Evolutionary conservation across 2,329 filamentous ascomycete genomes (phyloP).

Genomic region (Epichloe hybrida): DNA sequence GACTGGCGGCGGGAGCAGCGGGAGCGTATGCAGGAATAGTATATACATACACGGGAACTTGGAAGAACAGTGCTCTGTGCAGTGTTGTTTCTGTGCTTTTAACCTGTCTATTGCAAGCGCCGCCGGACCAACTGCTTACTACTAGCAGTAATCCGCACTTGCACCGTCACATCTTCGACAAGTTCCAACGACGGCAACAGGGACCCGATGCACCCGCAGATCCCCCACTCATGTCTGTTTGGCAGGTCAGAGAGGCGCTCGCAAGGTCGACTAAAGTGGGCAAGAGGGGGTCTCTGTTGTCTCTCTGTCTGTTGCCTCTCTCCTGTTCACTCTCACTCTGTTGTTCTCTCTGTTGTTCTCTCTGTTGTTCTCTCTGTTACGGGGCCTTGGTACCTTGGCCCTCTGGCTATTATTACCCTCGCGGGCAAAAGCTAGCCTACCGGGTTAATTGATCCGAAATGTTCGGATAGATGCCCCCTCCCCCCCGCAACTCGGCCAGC

Average conservation of each 20-base stretch:
- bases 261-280: constrained; percentile 23
- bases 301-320: too few species aligned
- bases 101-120: background rate
- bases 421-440: background rate
- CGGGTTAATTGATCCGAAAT: background rate
- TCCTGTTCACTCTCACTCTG: too few species aligned
- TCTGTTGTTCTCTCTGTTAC: too few species aligned
- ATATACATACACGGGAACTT: too few species aligned
- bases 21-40: background rate
- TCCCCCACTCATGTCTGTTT: constrained; percentile 3
- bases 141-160: background rate
- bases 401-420: background rate
- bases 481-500: too few species aligned
- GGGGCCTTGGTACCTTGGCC: background rate
- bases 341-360: too few species aligned
- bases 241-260: constrained; percentile 10
- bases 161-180: background rate
- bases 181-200: background rate
- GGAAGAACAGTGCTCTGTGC: too few species aligned
- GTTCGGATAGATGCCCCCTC: too few species aligned
- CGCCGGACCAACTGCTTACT: background rate
- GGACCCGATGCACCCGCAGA: background rate
- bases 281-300: constrained; percentile 7
- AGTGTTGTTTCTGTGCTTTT: background rate
- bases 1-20: background rate